Evolutionary conservation across 305 asterid genomes (phyloP).

Genomic region (Lippia alba): DNA sequence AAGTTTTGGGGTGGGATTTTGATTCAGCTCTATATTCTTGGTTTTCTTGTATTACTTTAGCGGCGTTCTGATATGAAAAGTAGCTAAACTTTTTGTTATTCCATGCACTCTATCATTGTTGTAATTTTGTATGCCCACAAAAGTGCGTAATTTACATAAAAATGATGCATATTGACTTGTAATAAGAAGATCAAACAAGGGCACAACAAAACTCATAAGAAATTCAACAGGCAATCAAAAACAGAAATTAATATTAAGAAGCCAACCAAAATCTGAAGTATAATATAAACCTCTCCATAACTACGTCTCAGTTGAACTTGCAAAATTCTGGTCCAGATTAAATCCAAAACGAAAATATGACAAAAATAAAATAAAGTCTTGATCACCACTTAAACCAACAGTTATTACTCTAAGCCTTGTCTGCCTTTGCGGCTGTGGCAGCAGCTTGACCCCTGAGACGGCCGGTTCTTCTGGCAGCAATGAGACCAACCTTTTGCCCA

Average conservation of each 20-base stretch:
- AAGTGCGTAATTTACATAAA: too few relatives aligned
- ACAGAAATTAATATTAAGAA: background rate
- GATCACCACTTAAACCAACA: background rate
- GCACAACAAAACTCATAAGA: background rate
- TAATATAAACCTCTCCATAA: slow-evolving; percentile 4
- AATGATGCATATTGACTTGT: too few relatives aligned
- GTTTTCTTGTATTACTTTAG: too few relatives aligned
- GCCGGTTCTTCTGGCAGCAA: slow-evolving; percentile 89
- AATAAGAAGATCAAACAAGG: too few relatives aligned
- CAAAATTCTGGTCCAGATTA: slow-evolving; percentile 22
- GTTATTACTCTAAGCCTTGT: slow-evolving; percentile 45
- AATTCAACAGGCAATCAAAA: background rate
- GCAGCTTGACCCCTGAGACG: slow-evolving; percentile 90
- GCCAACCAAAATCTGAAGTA: slow-evolving; percentile 28
- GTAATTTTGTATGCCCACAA: too few relatives aligned
- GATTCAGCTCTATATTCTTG: too few relatives aligned
- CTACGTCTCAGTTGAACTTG: background rate
- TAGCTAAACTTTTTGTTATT: too few relatives aligned
- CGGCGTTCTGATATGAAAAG: too few relatives aligned
- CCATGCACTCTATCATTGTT: too few relatives aligned
- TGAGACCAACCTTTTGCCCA: slow-evolving; percentile 88
- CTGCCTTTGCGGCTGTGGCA: slow-evolving; percentile 67
- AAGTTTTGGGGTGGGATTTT: too few relatives aligned
- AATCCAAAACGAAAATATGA: background rate
- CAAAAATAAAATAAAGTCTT: slow-evolving; percentile 18